Conservation (phyloP, 768 basidiomycete genomes). For the Suillus weaverae region DNA sequence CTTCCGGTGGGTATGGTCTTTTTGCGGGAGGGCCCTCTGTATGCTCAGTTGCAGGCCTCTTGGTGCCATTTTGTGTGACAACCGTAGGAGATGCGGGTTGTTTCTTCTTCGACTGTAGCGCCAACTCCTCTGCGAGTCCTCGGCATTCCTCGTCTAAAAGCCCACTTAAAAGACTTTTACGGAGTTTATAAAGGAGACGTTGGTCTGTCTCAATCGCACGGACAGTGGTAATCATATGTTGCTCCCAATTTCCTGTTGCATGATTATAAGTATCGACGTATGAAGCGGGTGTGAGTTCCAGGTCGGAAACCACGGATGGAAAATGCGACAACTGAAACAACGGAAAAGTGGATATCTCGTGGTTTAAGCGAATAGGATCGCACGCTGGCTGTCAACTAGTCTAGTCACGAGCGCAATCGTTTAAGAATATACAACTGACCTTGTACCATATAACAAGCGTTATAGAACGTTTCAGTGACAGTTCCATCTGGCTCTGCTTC, state of each 20-base stretch:
- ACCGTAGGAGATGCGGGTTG: slow-evolving; percentile 14
- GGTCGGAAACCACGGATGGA: slow-evolving; percentile 50
- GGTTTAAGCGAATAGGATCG: slow-evolving; percentile 58
- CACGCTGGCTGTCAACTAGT: slow-evolving; percentile 42
- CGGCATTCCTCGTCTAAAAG: slow-evolving; percentile 58
- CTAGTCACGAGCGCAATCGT: slow-evolving; percentile 10
- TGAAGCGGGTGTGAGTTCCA: slow-evolving; percentile 50
- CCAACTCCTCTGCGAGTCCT: slow-evolving; percentile 56
- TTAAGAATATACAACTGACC: slow-evolving; percentile 32
- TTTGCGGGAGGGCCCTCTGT: slow-evolving; percentile 29
- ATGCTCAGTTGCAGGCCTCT: slow-evolving; percentile 25
- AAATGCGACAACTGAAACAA: slow-evolving; percentile 60
- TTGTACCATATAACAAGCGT: slow-evolving; percentile 74
- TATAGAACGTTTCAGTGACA: slow-evolving; percentile 50
- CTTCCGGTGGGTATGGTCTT: slow-evolving; percentile 28
- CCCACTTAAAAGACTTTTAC: slow-evolving; percentile 59
- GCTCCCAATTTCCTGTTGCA: slow-evolving; percentile 61
- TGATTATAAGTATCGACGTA: slow-evolving; percentile 65
- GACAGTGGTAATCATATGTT: slow-evolving; percentile 60
- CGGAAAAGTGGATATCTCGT: slow-evolving; percentile 62
- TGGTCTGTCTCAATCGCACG: slow-evolving; percentile 60
- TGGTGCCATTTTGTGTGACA: slow-evolving; percentile 18
- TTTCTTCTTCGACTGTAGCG: slow-evolving; percentile 39
- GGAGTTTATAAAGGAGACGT: slow-evolving; percentile 58
- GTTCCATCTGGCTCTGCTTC: slow-evolving; percentile 33